Evolutionary conservation across 768 basidiomycete genomes (phyloP).

Genomic region (Auriscalpium microsporum): DNA sequence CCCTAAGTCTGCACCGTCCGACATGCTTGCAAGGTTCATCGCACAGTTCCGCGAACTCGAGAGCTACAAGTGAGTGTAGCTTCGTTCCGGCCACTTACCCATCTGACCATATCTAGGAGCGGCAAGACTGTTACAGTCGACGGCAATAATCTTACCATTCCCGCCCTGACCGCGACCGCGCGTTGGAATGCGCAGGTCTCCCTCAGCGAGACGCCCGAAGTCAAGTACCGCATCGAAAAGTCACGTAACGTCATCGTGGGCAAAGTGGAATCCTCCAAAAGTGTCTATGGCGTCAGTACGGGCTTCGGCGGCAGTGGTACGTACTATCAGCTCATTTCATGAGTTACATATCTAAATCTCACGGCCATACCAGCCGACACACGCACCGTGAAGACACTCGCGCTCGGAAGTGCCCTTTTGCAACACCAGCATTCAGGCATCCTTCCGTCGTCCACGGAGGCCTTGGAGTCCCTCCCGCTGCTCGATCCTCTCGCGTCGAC

Average conservation of each 20-base stretch:
- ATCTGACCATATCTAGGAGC: slow-evolving; percentile 29
- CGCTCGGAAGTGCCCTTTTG: slow-evolving; percentile 74
- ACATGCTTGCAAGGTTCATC: slow-evolving; percentile 49
- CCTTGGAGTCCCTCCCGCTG: slow-evolving; percentile 53
- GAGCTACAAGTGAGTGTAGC: slow-evolving; percentile 44
- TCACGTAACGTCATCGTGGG: slow-evolving; percentile 55
- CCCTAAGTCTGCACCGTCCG: slow-evolving; percentile 4
- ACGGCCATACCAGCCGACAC: slow-evolving; percentile 52
- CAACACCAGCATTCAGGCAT: slow-evolving; percentile 79
- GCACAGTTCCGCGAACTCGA: slow-evolving; percentile 55
- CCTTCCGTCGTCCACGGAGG: slow-evolving; percentile 47
- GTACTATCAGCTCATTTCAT: slow-evolving; percentile 1
- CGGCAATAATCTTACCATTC: slow-evolving; percentile 64
- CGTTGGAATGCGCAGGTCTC: slow-evolving; percentile 47
- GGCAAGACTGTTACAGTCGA: slow-evolving; percentile 59
- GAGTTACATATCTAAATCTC: slow-evolving; percentile 7
- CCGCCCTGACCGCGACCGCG: slow-evolving; percentile 70
- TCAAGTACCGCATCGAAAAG: slow-evolving; percentile 48
- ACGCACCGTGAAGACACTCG: slow-evolving; percentile 62
- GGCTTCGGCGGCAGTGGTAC: slow-evolving; percentile 80
- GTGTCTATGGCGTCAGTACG: slow-evolving; percentile 79
- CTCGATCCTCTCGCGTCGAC: slow-evolving; percentile 57
- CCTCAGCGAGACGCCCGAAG: slow-evolving; percentile 39
- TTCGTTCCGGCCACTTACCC: neutral
- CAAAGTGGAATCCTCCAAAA: slow-evolving; percentile 59